Evolutionary conservation across 441 rosid genomes (phyloP), one percentile per base, ranked within the genome.

Genomic region (Mallotus japonicus): DNA sequence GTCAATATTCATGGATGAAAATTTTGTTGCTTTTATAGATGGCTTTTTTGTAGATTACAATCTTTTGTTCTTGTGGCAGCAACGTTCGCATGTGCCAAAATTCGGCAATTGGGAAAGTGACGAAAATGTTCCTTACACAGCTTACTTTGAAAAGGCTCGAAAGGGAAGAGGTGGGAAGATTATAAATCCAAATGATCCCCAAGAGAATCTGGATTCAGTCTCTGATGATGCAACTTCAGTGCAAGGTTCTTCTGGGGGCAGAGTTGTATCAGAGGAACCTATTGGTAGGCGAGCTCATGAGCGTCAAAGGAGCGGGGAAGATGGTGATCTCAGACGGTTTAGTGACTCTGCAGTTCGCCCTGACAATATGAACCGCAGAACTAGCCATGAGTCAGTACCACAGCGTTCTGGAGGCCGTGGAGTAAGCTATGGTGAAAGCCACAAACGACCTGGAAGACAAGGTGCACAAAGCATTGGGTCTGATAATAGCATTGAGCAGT

Each of bases 91-190:
- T 40, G 97, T 92, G 59, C 97, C 99, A 0, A 83, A 85, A 65
- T 95, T 95, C 84, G 99, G 99, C 68, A 88, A 95, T 73, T 95
- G 97, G 97, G 97, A 89, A 17, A 76, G 84, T 60, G 89, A 81
- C 9, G 94, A 89, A 54, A 80, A 83, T 75, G 87, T 88, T 75
- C 95, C 97, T 56, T 92, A 92, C 78, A 95, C 99, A 1, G 89
- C 88, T 71, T 94, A 81, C 73, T 92, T 94, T 63, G 97, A 92
- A 4, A 89, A 90, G 78, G 99, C 97, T 8, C 84, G 96, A 15
- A 82, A 88, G 82, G 91, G 82, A 46, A 86, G 93, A 74, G 78
- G 70, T 13, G 92, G 87, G 40, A 86, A 76, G 79, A 75, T 82
- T 34, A 47, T 59, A 14, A 95, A 90, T 78, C 97, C 97, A 2